Base-by-base conservation (phyloP, 495 filamentous ascomycete genomes). In the Glutinoglossum americanum region DNA sequence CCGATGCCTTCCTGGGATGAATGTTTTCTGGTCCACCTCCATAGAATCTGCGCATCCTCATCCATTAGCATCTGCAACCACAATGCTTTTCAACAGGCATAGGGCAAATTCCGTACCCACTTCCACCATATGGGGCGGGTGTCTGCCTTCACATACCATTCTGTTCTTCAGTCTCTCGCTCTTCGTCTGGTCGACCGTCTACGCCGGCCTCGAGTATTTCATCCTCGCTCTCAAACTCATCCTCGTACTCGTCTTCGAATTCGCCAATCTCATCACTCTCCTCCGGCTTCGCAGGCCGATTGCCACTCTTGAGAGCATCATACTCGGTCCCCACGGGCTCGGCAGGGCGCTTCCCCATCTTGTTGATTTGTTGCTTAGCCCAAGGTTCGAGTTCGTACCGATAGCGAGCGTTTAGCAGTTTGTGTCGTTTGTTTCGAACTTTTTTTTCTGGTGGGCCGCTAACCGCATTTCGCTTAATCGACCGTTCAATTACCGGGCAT, bases 191-290 rank as follows among this genome's bases (percentile, higher is more conserved):
- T 61, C 86, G 74, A 19, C 89, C 92, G 62, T 98, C 89, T 17
- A 93, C 87, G 55, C 89, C 92, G 28, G 90, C 89, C 71, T 96
- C 92, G 55, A 96, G 68, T 51, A 97, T 84, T 71, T 97, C 90
- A 65, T 95, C 89, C 62, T 95, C 90, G 64, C 87, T 94, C 73
- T 95, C 89, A 64, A 87, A 97, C 64, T 97, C 90, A 63, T 96
- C 90, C 69, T 94, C 90, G 60, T 83, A 97, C 62, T 95, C 86
- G 69, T 97, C 90, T 68, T 95, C 90, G 61, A 94, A 95, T 60
- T 92, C 86, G 65, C 85, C 85, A 71, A 82, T 83, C 55, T 89
- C 85, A 62, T 56, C 67, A 48, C 67, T 63, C 17, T 63, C 60
- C 35, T 61, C 60, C 32, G 62, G 57, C 25, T 67, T 62, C 47